A percentile compares a stretch with the other conserved stretches of the same genome.
Evolutionary conservation across 192 early-diverging fungal genomes (phyloP).

Genomic region (Radiomyces spectabilis): DNA sequence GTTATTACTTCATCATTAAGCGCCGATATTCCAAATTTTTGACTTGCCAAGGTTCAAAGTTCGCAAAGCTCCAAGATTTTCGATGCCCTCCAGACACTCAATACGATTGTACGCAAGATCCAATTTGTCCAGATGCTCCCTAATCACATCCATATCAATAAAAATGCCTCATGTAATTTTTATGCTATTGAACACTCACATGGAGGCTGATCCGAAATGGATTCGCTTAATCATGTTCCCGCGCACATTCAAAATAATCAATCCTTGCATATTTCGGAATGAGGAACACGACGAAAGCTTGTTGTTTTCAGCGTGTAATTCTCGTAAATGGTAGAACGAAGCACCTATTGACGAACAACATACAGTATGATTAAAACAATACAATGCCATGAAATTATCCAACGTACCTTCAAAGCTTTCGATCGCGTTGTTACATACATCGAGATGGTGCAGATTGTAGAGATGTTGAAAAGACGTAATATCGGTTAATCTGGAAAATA

Average conservation of each 20-base stretch:
- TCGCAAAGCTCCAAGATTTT: too few relatives aligned
- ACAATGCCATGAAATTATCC: neutral
- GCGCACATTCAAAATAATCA: constrained; percentile 30
- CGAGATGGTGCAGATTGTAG: constrained; percentile 31
- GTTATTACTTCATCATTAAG: too few relatives aligned
- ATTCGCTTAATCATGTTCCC: constrained; percentile 27
- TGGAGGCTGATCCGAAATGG: constrained; percentile 23
- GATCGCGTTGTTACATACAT: constrained; percentile 34
- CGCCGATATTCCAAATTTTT: too few relatives aligned
- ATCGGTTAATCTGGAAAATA: constrained; percentile 14
- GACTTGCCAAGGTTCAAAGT: constrained; percentile 34
- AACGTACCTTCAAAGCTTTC: constrained; percentile 21
- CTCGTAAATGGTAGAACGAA: constrained; percentile 23
- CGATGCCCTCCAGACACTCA: constrained; percentile 29
- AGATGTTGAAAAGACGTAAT: constrained; percentile 25
- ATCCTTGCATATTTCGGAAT: constrained; percentile 26
- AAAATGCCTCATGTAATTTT: neutral
- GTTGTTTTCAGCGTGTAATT: constrained; percentile 34
- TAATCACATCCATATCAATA: neutral
- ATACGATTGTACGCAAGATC: constrained; percentile 38
- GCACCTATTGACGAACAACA: neutral
- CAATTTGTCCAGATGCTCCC: constrained; percentile 27
- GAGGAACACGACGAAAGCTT: constrained; percentile 26
- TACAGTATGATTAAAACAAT: too few relatives aligned
- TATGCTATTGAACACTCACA: constrained; percentile 14